A percentile compares a stretch with the other conserved stretches of the same genome.
phyloP scores from a whole-genome alignment of 176 grass and related monocot species.

The Olyra latifolia region DNA sequence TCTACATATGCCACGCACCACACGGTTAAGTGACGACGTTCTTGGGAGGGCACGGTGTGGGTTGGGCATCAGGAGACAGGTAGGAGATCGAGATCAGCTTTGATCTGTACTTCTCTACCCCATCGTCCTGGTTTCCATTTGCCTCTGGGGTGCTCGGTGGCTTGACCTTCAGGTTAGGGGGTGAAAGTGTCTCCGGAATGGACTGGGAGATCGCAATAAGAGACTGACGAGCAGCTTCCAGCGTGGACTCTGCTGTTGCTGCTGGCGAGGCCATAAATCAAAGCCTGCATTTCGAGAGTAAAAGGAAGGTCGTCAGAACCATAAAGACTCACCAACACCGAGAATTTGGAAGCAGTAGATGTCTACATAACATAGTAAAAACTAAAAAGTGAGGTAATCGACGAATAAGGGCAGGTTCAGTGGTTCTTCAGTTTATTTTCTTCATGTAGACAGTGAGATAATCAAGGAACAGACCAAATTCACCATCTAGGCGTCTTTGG shows the following conservation, averaged over 20 bases:
- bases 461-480: background rate
- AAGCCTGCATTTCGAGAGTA: slow-evolving; percentile 37
- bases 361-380: background rate
- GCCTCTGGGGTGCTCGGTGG: slow-evolving; percentile 20
- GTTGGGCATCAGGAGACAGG: slow-evolving; percentile 51
- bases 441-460: background rate
- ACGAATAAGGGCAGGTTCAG: background rate
- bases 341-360: background rate
- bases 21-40: slow-evolving; percentile 21
- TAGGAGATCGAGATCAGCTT: slow-evolving; percentile 90
- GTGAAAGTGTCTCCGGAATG: slow-evolving; percentile 41
- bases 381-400: background rate
- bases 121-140: slow-evolving; percentile 27
- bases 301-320: slow-evolving; percentile 26
- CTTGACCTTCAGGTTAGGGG: slow-evolving; percentile 24
- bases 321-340: background rate
- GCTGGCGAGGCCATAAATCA: slow-evolving; percentile 58
- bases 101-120: slow-evolving; percentile 66
- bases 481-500: too few species aligned
- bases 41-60: slow-evolving; percentile 36
- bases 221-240: slow-evolving; percentile 66
- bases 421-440: background rate
- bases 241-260: slow-evolving; percentile 38
- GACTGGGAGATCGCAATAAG: slow-evolving; percentile 83
- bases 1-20: slow-evolving; percentile 28